phyloP scores from a whole-genome alignment of 345 rosid genomes.

The Jatropha curcas region DNA sequence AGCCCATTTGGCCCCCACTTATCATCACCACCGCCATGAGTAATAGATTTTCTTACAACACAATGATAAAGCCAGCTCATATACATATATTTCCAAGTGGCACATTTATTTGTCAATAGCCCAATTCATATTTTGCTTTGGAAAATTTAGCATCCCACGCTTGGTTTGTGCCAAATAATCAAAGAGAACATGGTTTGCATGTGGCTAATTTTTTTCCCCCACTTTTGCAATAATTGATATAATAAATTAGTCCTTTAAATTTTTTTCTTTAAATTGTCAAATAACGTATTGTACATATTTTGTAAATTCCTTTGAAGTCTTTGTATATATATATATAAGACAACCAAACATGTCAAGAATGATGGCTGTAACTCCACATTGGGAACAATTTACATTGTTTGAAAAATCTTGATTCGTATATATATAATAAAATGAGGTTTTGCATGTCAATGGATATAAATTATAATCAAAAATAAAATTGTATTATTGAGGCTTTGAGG shows the following conservation, averaged over 20 bases:
- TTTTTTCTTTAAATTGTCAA: too few species aligned
- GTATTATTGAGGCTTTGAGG: too few species aligned
- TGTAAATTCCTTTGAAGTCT: too few species aligned
- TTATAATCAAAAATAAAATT: background rate
- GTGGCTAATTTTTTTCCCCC: background rate
- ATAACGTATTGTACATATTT: too few species aligned
- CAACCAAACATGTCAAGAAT: background rate
- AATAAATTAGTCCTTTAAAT: too few species aligned
- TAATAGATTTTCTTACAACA: background rate
- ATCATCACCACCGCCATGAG: conserved; percentile 1
- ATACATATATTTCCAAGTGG: background rate
- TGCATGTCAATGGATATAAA: background rate
- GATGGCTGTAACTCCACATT: background rate
- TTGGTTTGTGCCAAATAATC: background rate
- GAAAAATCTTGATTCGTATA: background rate
- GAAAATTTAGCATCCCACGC: background rate
- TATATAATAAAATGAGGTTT: background rate
- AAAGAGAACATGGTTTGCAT: background rate
- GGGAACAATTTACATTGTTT: background rate
- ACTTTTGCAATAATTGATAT: too few species aligned
- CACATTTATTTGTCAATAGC: background rate
- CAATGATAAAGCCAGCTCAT: conserved; percentile 8
- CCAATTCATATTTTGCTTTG: background rate
- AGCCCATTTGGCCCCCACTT: too few species aligned
- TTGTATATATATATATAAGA: background rate